Evolutionary conservation across 148 eudicot species (phyloP), one percentile per base, ranked within the genome.

Genomic region (Diospyros lotus): DNA sequence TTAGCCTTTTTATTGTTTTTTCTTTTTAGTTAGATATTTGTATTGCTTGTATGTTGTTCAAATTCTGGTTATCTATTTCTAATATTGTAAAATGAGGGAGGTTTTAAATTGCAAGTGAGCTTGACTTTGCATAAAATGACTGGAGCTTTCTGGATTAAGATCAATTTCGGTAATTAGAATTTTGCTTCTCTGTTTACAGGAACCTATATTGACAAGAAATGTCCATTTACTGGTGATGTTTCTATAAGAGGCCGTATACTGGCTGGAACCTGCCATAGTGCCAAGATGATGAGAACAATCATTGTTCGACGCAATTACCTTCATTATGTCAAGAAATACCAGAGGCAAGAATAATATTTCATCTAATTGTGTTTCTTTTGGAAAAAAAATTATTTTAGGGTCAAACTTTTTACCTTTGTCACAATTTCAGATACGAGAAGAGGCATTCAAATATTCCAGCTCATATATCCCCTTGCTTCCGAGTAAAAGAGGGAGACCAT

Each of bases 241-340:
- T 78, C 84, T 9, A 82, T 82, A 69, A 59, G 83, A 44, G 83
- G 83, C 2, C 83, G 80, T 45, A 81, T 81, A 9, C 73, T 81
- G 59, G 80, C 83, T 66, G 83, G 83, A n/a, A 81, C 83, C 4
- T 81, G 83, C 70, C 83, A 81, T 71, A 81, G 81, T 71, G 84
- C 84, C 9, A 82, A 82, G 81, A 82, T 82, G 84, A 42, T 78
- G 63, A 82, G 84, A 28, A 82, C 84, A 12, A 82, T 82, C 60
- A 78, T 82, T 45, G 84, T 82, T 59, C 66, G 84, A 9, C 71
- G 84, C 6, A 75, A 82, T 72, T 82, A 82, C 76, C 84, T 82
- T 5, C 84, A 78, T n/a, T 82, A 66, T 73, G 81, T 82, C 13
- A 82, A 82, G 63, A 82, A 82, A 59, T 82, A 82, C 46, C 84